Conservation (phyloP, 129 eudicot species). For the Tanacetum coccineum region DNA sequence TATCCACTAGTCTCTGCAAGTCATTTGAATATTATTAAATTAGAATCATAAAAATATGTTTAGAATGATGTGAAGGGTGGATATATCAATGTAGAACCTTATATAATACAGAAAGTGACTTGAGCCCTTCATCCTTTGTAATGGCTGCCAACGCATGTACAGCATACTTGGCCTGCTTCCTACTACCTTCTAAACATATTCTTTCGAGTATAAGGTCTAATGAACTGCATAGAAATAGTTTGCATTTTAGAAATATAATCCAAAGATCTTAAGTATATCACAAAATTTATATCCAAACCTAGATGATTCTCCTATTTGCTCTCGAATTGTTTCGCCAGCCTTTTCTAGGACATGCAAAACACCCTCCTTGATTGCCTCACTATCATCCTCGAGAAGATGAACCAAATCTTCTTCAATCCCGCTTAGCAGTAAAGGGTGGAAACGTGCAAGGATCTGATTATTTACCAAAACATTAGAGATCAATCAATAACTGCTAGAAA, state of each 20-base stretch:
- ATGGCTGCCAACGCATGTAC: conserved; percentile 90
- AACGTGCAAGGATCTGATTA: conserved; percentile 77
- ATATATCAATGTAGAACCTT: conserved; percentile 48
- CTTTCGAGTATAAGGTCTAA: conserved; percentile 89
- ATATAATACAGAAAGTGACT: conserved; percentile 90
- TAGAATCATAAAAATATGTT: not conserved
- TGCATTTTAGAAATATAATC: conserved; percentile 4
- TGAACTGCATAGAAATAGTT: conserved; percentile 49
- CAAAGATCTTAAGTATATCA: not conserved
- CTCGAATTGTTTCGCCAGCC: conserved; percentile 91
- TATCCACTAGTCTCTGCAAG: conserved; percentile 82
- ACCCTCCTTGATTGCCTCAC: conserved; percentile 83
- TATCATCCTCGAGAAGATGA: conserved; percentile 86
- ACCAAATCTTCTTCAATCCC: conserved; percentile 83
- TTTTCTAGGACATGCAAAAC: conserved; percentile 79
- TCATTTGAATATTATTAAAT: conserved; percentile 16
- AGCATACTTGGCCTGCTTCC: conserved; percentile 96
- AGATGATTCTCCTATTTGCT: conserved; percentile 79
- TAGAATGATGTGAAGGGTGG: conserved; percentile 10
- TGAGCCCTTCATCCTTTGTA: conserved; percentile 92
- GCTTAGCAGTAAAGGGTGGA: conserved; percentile 56
- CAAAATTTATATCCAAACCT: conserved; percentile 41
- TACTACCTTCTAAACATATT: conserved; percentile 86
- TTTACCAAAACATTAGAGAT: conserved; percentile 3
- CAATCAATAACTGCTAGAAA: too few species aligned